Evolutionary conservation across 202 grass and related monocot genomes (phyloP).

Genomic region (Cymbopogon flexuosus): DNA sequence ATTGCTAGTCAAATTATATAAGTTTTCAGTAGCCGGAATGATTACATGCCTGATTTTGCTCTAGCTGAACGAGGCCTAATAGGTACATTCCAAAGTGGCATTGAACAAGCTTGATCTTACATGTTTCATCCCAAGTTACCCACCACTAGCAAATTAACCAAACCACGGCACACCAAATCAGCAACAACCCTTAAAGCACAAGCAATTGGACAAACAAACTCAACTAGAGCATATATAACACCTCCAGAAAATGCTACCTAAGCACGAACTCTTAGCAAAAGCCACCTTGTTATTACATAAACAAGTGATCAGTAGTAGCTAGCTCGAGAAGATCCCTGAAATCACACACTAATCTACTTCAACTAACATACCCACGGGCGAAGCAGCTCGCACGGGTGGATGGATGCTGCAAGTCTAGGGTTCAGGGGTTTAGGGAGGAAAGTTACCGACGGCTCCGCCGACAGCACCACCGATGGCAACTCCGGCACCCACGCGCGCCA

Average conservation of each 20-base stretch:
- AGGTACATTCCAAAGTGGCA: background rate
- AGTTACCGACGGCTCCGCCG: conserved; percentile 82
- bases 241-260: background rate
- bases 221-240: background rate
- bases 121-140: background rate
- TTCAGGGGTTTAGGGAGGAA: conserved; percentile 40
- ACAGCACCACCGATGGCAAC: conserved; percentile 74
- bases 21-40: no score
- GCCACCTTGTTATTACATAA: background rate
- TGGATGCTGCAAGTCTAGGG: conserved; percentile 29
- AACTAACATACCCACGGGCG: background rate
- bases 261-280: background rate
- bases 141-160: conserved; percentile 3
- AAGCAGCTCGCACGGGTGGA: background rate
- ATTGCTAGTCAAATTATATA: no score
- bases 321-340: background rate
- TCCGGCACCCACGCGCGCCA: conserved; percentile 76
- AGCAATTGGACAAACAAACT: conserved; percentile 8
- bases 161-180: background rate
- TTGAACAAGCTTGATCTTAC: background rate
- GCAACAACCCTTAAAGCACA: background rate
- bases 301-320: conserved; percentile 13
- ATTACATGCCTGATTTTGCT: no score
- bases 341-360: background rate
- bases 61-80: background rate